Evolutionary conservation across 2,329 filamentous ascomycete genomes (phyloP).

Genomic region (Xylaria sp.): DNA sequence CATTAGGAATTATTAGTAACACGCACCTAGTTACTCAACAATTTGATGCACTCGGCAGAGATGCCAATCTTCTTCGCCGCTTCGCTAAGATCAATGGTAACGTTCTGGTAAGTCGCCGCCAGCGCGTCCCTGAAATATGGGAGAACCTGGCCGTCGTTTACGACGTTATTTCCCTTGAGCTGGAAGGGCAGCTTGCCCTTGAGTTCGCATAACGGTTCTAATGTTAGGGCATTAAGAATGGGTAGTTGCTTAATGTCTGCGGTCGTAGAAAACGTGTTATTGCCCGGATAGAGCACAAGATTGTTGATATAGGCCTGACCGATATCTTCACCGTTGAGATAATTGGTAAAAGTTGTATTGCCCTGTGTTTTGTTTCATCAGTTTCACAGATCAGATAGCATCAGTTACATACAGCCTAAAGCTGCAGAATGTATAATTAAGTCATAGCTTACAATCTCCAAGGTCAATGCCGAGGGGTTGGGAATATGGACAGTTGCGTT

Average conservation of each 20-base stretch:
- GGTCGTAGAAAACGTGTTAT: constrained; percentile 66
- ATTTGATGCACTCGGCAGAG: constrained; percentile 6
- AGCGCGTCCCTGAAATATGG: constrained; percentile 68
- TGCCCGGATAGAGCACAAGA: constrained; percentile 68
- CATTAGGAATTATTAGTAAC: not conserved
- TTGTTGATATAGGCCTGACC: constrained; percentile 69
- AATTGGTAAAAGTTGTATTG: constrained; percentile 71
- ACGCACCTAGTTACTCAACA: not conserved
- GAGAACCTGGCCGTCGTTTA: constrained; percentile 63
- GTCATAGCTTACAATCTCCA: constrained; percentile 67
- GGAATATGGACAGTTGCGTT: constrained; percentile 68
- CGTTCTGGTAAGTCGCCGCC: constrained; percentile 60
- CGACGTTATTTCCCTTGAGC: constrained; percentile 64
- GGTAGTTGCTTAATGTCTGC: constrained; percentile 63
- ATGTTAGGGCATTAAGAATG: constrained; percentile 58
- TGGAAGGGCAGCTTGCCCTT: constrained; percentile 65
- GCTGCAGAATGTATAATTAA: not conserved
- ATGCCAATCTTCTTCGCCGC: constrained; percentile 29
- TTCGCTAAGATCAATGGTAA: constrained; percentile 58
- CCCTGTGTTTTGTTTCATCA: constrained; percentile 56
- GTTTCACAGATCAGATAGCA: not conserved
- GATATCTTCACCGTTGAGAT: constrained; percentile 61
- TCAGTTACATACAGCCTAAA: constrained; percentile 30
- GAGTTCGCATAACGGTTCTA: constrained; percentile 61
- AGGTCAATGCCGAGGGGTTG: constrained; percentile 71